Percentiles rank a stretch among this genome's conserved stretches.
Conservation (phyloP, 495 filamentous ascomycete species). For the Penicillium arizonense region DNA sequence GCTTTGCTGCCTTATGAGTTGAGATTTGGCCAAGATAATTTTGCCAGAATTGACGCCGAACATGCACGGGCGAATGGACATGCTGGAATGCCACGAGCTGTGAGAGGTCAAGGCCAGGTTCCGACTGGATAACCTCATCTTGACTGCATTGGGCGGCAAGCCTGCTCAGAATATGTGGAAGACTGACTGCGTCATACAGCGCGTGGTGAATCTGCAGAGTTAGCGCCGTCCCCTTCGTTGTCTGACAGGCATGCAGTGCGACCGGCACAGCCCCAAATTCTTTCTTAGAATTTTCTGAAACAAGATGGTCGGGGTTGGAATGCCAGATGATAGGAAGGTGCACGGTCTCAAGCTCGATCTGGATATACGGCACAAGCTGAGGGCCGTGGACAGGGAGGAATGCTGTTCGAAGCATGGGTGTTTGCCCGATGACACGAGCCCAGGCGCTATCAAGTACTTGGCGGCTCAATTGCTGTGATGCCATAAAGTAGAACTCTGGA, state of each 20-base stretch:
- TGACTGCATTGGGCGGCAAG: constrained; percentile 19
- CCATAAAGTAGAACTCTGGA: constrained; percentile 27
- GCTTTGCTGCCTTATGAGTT: background rate
- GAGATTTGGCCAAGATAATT: constrained; percentile 24
- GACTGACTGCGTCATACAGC: constrained; percentile 35
- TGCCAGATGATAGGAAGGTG: constrained; percentile 28
- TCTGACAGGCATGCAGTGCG: constrained; percentile 27
- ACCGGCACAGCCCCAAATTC: constrained; percentile 21
- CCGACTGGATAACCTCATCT: background rate
- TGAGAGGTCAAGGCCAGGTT: constrained; percentile 18
- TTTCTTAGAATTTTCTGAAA: constrained; percentile 5
- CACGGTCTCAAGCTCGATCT: constrained; percentile 21
- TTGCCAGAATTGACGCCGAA: constrained; percentile 32
- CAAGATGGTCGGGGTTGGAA: constrained; percentile 6
- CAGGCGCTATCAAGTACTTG: constrained; percentile 25
- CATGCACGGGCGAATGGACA: constrained; percentile 22
- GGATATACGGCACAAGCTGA: constrained; percentile 19
- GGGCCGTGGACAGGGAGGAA: constrained; percentile 26
- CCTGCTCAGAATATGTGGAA: constrained; percentile 25
- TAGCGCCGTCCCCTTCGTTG: constrained; percentile 17
- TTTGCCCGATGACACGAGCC: constrained; percentile 15
- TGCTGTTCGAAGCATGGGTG: constrained; percentile 29
- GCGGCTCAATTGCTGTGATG: constrained; percentile 11
- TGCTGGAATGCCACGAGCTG: constrained; percentile 30
- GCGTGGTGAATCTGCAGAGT: constrained; percentile 37